These are phyloP conservation scores for Exophiala dermatitidis DNA, from an alignment of 2,329 filamentous ascomycete genomes.

Conservation along the genomic window DNA sequence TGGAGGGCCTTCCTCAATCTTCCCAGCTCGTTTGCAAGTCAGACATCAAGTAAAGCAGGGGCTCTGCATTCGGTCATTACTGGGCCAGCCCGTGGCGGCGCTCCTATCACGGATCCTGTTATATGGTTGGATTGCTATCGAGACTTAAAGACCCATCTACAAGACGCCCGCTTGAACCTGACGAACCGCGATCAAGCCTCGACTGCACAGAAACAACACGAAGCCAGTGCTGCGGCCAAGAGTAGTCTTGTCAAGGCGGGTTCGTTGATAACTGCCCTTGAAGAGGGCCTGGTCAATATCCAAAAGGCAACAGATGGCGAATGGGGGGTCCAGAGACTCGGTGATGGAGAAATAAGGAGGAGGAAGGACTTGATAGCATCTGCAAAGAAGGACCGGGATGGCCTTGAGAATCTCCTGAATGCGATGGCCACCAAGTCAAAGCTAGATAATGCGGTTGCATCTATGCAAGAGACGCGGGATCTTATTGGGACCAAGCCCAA, in stretches of 20 bases:
- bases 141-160: conserved; percentile 54
- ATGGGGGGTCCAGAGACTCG: conserved; percentile 38
- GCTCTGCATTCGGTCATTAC: conserved; percentile 40
- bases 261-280: conserved; percentile 49
- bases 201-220: conserved; percentile 54
- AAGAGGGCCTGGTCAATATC: conserved; percentile 47
- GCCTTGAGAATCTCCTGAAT: conserved; percentile 53
- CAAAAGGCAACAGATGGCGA: conserved; percentile 24
- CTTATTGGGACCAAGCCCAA: conserved; percentile 32
- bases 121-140: conserved; percentile 57
- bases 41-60: conserved; percentile 31
- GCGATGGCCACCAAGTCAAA: conserved; percentile 49
- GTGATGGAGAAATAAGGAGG: conserved; percentile 55
- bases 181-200: conserved; percentile 54
- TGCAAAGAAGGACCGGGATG: conserved; percentile 55
- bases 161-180: conserved; percentile 53
- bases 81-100: conserved; percentile 32
- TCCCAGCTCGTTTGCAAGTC: conserved; percentile 34
- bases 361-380: conserved; percentile 52
- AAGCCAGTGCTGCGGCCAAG: conserved; percentile 56
- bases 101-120: conserved; percentile 45
- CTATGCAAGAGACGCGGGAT: conserved; percentile 41
- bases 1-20: conserved; percentile 56
- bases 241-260: conserved; percentile 51
- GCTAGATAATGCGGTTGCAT: conserved; percentile 42